Conservation (phyloP, 139 green algal species). For the Zygnema circumcarinatum region DNA sequence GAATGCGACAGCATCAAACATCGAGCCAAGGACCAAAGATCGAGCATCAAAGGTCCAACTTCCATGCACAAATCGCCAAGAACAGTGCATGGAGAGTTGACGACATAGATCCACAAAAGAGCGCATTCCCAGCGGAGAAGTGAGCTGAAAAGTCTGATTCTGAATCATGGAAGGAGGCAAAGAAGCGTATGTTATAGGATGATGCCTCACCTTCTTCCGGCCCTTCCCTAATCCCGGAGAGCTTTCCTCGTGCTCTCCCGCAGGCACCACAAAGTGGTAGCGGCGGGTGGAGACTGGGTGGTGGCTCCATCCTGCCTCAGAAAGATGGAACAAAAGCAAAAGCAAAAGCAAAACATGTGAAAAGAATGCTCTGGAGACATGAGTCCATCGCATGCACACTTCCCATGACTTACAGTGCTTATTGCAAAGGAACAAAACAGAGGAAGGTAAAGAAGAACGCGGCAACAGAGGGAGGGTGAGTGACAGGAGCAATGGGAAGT, state of each 20-base stretch:
- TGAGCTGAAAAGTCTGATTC: no score
- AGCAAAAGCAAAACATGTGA: not conserved
- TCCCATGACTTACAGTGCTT: not conserved
- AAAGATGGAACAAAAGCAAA: not conserved
- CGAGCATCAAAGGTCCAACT: not conserved
- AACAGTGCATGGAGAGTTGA: no score
- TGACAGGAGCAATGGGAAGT: not conserved
- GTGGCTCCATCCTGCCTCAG: slow-evolving; percentile 57
- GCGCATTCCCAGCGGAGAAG: no score
- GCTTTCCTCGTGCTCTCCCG: not conserved
- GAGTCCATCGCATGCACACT: not conserved
- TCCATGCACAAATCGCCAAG: not conserved
- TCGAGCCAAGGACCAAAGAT: slow-evolving; percentile 3
- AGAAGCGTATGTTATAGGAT: no score
- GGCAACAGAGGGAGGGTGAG: not conserved
- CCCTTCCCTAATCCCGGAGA: not conserved
- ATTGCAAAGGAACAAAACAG: not conserved
- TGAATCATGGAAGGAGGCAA: no score
- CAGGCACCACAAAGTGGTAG: slow-evolving; percentile 53
- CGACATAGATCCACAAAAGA: no score
- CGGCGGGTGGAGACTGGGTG: slow-evolving; percentile 41
- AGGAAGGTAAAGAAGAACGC: not conserved
- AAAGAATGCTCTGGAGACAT: not conserved
- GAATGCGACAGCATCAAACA: slow-evolving; percentile 15
- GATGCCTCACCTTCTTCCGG: slow-evolving; percentile 60